Evolutionary conservation across 2,329 filamentous ascomycete genomes (phyloP), one percentile per base, ranked within the genome.

Genomic region (Hypoxylon sp.): DNA sequence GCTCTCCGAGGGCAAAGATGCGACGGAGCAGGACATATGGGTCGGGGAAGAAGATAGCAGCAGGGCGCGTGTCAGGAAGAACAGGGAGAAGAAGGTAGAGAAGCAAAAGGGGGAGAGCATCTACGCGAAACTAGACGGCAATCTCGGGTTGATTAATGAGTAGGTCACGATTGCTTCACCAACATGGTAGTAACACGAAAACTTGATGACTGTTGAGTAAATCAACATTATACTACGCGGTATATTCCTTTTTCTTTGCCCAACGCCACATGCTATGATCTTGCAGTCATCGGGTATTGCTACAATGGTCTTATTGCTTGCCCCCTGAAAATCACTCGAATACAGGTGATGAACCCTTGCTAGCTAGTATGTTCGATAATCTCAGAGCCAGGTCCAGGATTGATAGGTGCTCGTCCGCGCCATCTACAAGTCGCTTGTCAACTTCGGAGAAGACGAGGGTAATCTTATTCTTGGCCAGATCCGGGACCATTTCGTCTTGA

Each of bases 391-490:
- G 73, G 74, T 99, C 94, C 26, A 99, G 78, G 57, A 98, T 89
- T 1, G 91, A 92, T 20, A 99, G 79, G 73, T 99, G 94, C 77
- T 99, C 95, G 71, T 99, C 95, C 2, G 93, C 90, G 7, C 95
- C 95, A 74, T 99, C 96, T 4, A 97, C 89, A 42, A 99, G 77
- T 64, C 95, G 84, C 81, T 98, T 98, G 72, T 99, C 95, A 23
- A 94, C 83, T 74, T 98, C 93, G 0, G 93, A 97, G 72, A 99
- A 99, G 3, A 94, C 81, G 61, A 91, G 81, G 43, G 94, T 88
- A 57, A 99, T 94, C 73, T 88, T 88, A 72, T 94, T 96, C 78
- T 99, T 99, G 71, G 96, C 90, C 10, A 85, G 76, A 70, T 97
- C 92, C 0, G 87, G 85, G 20, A 97, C 88, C 6, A 87, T 83